These are phyloP conservation scores for Trichophyton schoenleinii DNA, from an alignment of 2,329 filamentous ascomycete species.

Conservation along the genomic window DNA sequence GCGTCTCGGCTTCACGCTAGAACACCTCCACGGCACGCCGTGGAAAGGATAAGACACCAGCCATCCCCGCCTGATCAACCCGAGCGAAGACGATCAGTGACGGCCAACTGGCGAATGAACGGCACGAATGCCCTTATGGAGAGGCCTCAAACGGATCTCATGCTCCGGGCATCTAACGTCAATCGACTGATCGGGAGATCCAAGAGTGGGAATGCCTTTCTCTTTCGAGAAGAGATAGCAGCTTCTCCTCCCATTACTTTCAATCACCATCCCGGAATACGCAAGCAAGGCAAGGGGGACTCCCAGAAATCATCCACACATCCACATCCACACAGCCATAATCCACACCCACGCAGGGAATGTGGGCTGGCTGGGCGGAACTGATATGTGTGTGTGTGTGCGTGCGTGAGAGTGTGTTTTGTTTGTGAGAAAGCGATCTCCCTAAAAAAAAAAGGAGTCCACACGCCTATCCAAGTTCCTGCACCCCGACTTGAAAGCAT, in stretches of 20 bases:
- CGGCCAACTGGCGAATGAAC: not conserved
- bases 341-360: not conserved
- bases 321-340: too few relatives aligned
- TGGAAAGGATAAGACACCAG: not conserved
- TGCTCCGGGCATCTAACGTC: not conserved
- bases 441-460: not conserved
- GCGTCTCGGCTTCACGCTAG: conserved; percentile 2
- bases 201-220: not conserved
- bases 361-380: not conserved
- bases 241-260: not conserved
- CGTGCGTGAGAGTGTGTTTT: not conserved
- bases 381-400: too few relatives aligned
- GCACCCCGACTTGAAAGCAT: conserved; percentile 1
- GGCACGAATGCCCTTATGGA: not conserved
- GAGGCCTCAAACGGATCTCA: not conserved
- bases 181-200: not conserved
- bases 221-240: not conserved
- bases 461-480: not conserved
- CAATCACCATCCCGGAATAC: not conserved
- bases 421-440: not conserved
- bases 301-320: not conserved
- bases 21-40: not conserved
- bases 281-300: not conserved
- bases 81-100: not conserved
- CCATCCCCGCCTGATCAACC: not conserved